These are phyloP conservation scores for Parasarocladium wereldwijsianum DNA, from an alignment of 2,329 filamentous ascomycete species.

Conservation along the genomic window DNA sequence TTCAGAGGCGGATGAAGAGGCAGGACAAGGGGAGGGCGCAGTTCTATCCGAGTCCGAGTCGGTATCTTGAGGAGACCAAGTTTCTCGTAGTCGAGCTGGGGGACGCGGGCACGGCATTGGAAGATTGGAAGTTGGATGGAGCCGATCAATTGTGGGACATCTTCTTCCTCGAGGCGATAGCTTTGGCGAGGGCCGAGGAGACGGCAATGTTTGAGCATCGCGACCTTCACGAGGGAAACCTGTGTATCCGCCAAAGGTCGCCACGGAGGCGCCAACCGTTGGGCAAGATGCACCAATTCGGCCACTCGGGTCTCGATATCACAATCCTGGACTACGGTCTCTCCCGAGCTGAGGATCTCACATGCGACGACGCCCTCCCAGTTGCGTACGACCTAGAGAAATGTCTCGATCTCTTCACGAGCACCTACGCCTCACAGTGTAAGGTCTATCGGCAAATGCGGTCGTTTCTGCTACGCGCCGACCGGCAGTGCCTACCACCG, in stretches of 20 bases:
- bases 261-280: slow-evolving; percentile 17
- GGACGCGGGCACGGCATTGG: slow-evolving; percentile 44
- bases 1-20: slow-evolving; percentile 37
- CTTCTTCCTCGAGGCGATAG: slow-evolving; percentile 44
- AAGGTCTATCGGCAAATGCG: slow-evolving; percentile 48
- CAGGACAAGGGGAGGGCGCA: slow-evolving; percentile 41
- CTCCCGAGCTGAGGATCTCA: slow-evolving; percentile 37
- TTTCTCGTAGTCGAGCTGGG: slow-evolving; percentile 50
- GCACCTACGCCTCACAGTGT: slow-evolving; percentile 44
- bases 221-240: slow-evolving; percentile 50
- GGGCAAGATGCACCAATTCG: slow-evolving; percentile 27
- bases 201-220: slow-evolving; percentile 49
- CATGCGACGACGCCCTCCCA: slow-evolving; percentile 18
- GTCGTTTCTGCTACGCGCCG: slow-evolving; percentile 37
- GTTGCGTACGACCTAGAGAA: slow-evolving; percentile 45
- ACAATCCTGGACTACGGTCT: slow-evolving; percentile 53
- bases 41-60: slow-evolving; percentile 47
- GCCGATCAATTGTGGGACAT: slow-evolving; percentile 46
- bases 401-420: slow-evolving; percentile 44
- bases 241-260: slow-evolving; percentile 37
- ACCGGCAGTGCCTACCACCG: slow-evolving; percentile 34
- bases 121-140: slow-evolving; percentile 36
- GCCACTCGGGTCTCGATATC: slow-evolving; percentile 45
- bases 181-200: slow-evolving; percentile 43
- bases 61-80: slow-evolving; percentile 40